Percentiles rank a stretch among this genome's conserved stretches.
These are phyloP conservation scores for Mycena belliarum DNA, from an alignment of 768 basidiomycete genomes.

Conservation along the genomic window DNA sequence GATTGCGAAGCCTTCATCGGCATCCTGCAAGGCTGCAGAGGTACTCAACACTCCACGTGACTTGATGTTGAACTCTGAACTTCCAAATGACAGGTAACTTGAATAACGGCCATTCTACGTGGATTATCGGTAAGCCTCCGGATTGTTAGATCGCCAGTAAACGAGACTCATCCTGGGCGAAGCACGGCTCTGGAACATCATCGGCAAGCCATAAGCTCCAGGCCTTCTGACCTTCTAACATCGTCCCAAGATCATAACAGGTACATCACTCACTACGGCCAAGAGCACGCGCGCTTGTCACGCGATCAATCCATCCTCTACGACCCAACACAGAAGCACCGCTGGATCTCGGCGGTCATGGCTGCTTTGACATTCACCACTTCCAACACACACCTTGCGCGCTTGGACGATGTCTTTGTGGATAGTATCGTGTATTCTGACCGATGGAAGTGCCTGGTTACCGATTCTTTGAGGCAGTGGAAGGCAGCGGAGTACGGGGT, in stretches of 20 bases:
- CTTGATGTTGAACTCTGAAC: neutral
- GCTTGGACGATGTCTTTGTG: constrained; percentile 49
- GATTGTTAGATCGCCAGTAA: too few relatives aligned
- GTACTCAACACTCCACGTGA: constrained; percentile 8
- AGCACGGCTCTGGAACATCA: constrained; percentile 51
- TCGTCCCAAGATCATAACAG: constrained; percentile 44
- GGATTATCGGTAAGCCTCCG: constrained; percentile 39
- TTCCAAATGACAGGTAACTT: constrained; percentile 27
- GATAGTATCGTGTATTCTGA: constrained; percentile 56
- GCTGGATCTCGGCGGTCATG: constrained; percentile 33
- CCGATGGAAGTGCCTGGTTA: constrained; percentile 54
- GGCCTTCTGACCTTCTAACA: neutral
- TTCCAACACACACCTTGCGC: constrained; percentile 39
- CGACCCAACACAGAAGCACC: constrained; percentile 33
- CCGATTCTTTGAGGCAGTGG: constrained; percentile 49
- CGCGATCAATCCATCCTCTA: constrained; percentile 50
- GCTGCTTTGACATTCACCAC: constrained; percentile 47
- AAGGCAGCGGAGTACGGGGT: constrained; percentile 39
- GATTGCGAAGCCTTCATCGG: constrained; percentile 49
- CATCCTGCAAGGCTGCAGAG: constrained; percentile 44
- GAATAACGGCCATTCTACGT: constrained; percentile 45
- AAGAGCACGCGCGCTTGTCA: constrained; percentile 53
- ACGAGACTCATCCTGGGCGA: neutral
- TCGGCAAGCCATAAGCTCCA: constrained; percentile 35
- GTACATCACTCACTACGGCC: constrained; percentile 56